Evolutionary conservation across 2,329 filamentous ascomycete species (phyloP).

Genomic region (Plenodomus tracheiphilus): DNA sequence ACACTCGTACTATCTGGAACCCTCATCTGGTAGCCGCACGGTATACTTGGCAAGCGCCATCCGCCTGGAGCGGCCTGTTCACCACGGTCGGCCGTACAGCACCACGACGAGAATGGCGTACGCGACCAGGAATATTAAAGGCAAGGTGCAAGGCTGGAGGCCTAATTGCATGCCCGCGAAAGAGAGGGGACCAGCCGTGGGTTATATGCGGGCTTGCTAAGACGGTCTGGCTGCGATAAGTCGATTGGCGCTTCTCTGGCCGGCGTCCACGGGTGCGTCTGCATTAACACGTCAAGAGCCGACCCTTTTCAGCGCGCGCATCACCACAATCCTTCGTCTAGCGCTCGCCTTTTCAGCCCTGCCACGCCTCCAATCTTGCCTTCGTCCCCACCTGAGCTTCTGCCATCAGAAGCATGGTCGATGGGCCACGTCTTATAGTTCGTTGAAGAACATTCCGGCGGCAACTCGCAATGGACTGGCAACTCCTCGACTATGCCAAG

Average conservation of each 20-base stretch:
- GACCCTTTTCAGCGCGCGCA: slow-evolving; percentile 27
- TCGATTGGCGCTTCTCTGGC: slow-evolving; percentile 39
- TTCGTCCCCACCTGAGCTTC: slow-evolving; percentile 13
- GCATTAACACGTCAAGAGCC: slow-evolving; percentile 44
- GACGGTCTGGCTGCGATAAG: slow-evolving; percentile 35
- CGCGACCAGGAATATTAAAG: slow-evolving; percentile 3
- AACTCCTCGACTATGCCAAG: slow-evolving; percentile 46
- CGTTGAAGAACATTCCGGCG: slow-evolving; percentile 26
- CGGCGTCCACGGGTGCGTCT: slow-evolving; percentile 34
- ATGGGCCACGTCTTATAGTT: slow-evolving; percentile 18
- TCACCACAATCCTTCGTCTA: slow-evolving; percentile 28
- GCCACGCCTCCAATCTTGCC: slow-evolving; percentile 19
- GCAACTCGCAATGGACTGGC: slow-evolving; percentile 43
- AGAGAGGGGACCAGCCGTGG: slow-evolving; percentile 32
- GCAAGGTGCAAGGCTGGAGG: slow-evolving; percentile 25
- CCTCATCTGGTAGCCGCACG: too few species aligned
- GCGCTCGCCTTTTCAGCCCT: slow-evolving; percentile 32
- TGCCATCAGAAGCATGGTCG: slow-evolving; percentile 18
- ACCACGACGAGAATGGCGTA: slow-evolving; percentile 4
- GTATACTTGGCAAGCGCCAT: too few species aligned
- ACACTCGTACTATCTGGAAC: too few species aligned
- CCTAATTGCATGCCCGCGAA: slow-evolving; percentile 29
- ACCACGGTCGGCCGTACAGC: slow-evolving; percentile 6
- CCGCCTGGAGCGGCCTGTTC: too few species aligned
- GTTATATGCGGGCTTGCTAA: slow-evolving; percentile 38